A percentile compares a stretch with the other conserved stretches of the same genome.
Conservation (phyloP, 2,329 filamentous ascomycete species). For the Juglanconis sp. region DNA sequence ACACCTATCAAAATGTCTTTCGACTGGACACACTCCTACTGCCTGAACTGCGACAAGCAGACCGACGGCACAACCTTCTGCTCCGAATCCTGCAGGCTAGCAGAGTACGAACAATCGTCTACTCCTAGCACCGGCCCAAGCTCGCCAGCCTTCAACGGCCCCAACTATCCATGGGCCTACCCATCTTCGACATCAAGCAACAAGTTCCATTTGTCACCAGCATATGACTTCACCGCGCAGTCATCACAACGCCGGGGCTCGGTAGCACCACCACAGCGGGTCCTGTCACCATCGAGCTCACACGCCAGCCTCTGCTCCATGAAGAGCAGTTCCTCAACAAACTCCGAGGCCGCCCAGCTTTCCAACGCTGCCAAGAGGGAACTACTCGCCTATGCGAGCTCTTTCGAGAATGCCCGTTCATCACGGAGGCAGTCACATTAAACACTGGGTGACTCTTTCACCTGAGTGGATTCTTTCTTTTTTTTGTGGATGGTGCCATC, state of each 20-base stretch:
- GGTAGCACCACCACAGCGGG: conserved; percentile 35
- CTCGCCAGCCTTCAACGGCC: conserved; percentile 50
- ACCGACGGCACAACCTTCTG: conserved; percentile 81
- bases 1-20: conserved; percentile 45
- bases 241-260: conserved; percentile 35
- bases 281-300: conserved; percentile 70
- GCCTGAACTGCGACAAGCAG: conserved; percentile 89
- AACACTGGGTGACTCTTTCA: conserved; percentile 26
- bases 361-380: conserved; percentile 77
- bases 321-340: conserved; percentile 56
- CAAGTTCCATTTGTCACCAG: conserved; percentile 68
- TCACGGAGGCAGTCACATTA: conserved; percentile 58
- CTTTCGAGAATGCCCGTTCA: conserved; percentile 76
- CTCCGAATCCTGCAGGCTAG: conserved; percentile 85
- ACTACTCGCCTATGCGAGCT: conserved; percentile 80
- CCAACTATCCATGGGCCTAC: conserved; percentile 48
- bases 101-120: conserved; percentile 72
- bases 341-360: conserved; percentile 53
- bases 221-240: conserved; percentile 65
- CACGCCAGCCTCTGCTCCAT: conserved; percentile 82
- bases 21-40: conserved; percentile 87
- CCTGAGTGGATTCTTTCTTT: conserved; percentile 15
- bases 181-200: conserved; percentile 26
- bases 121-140: conserved; percentile 55
- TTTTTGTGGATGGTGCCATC: conserved; percentile 4